Conservation (phyloP, 768 basidiomycete genomes). For the Suillus tomentosus region DNA sequence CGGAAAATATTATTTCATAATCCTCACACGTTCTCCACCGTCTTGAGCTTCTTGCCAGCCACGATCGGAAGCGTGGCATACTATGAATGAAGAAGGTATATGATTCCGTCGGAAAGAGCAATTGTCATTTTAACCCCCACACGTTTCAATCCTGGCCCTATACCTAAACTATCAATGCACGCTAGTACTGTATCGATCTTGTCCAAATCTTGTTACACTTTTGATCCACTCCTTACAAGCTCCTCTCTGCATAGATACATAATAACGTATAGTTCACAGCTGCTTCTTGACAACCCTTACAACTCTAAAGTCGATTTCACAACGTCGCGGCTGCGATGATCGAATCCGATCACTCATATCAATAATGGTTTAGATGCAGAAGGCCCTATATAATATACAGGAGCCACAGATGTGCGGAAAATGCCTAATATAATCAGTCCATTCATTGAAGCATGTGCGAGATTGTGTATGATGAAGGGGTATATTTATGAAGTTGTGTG, state of each 20-base stretch:
- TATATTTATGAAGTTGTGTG: neutral
- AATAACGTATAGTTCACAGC: neutral
- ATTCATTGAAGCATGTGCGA: neutral
- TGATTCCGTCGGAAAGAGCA: neutral
- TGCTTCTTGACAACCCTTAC: neutral
- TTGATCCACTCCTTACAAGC: neutral
- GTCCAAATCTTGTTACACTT: neutral
- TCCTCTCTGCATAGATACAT: neutral
- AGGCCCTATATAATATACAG: neutral
- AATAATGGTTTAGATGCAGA: neutral
- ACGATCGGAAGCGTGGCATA: neutral
- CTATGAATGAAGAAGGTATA: neutral
- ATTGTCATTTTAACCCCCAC: neutral
- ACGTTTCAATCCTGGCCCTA: neutral
- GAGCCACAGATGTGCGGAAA: neutral
- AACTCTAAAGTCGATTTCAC: neutral
- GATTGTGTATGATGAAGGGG: conserved; percentile 1
- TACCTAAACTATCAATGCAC: neutral
- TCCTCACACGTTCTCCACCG: neutral
- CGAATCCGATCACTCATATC: neutral
- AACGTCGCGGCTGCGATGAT: neutral
- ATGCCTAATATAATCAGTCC: neutral
- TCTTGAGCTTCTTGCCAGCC: neutral
- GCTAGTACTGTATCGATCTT: neutral
- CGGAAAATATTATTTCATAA: neutral